Percentiles rank a stretch among this genome's conserved stretches.
Evolutionary conservation across 2,329 filamentous ascomycete genomes (phyloP).

Genomic region (Pseudogymnoascus sp.): DNA sequence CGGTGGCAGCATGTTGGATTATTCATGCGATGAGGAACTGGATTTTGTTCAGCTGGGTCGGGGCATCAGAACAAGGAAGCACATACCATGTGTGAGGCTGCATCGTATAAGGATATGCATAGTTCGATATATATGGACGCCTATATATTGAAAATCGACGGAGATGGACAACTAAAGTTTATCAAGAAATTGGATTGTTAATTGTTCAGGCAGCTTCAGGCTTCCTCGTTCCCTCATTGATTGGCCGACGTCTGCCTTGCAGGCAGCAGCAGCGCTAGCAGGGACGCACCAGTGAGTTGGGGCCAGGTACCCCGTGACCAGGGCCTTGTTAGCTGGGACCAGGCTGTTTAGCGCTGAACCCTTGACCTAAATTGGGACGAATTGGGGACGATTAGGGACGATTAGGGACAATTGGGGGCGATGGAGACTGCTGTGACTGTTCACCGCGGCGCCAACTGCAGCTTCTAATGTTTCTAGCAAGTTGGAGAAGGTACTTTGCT

Average conservation of each 20-base stretch:
- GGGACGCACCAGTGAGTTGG: background rate
- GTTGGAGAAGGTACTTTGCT: background rate
- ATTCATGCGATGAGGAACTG: background rate
- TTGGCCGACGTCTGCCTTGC: conserved; percentile 3
- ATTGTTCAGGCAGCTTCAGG: background rate
- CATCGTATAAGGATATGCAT: background rate
- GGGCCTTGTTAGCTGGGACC: background rate
- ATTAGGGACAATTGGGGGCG: background rate
- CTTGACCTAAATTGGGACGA: background rate
- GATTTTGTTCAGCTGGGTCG: background rate
- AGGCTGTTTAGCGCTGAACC: background rate
- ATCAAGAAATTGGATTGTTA: background rate
- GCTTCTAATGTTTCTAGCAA: background rate
- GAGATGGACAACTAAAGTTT: background rate
- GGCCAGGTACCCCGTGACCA: conserved; percentile 4
- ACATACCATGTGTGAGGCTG: background rate
- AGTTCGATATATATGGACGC: background rate
- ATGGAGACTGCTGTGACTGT: background rate
- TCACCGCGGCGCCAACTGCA: background rate
- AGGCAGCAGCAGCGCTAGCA: background rate
- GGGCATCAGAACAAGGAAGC: background rate
- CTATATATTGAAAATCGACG: background rate
- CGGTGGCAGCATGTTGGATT: background rate
- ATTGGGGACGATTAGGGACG: background rate
- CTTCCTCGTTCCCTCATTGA: background rate